Base-by-base conservation (phyloP, 352 stramenopile genomes). In the Pythium pyrilobum region DNA sequence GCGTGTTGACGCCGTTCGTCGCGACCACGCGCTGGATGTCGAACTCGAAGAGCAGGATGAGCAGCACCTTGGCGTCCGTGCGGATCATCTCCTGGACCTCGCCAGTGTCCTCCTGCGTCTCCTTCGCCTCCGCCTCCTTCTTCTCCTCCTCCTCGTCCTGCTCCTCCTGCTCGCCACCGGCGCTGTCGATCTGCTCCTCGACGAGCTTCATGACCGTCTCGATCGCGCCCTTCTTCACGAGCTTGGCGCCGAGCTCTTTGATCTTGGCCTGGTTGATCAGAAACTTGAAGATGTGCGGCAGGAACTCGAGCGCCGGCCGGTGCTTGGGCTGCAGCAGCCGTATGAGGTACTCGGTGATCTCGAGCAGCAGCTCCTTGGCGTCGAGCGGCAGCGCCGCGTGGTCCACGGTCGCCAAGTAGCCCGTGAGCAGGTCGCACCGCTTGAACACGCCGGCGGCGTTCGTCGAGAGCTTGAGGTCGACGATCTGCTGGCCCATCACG, bases 391-490 rank as follows among this genome's bases (percentile, higher is more conserved):
- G 56, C 8, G 58, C 40, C 12, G 62, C 58, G 5, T 72, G 20
- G n/a, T 87, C 67, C 3, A 65, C 72, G 21, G 73, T 68, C 37
- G 70, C 52, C 13, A 92, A 64, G 28, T 89, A 75, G 9, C 67
- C 71, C 20, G 68, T 68, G 20, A 92, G 36, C 24, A 92, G 55
- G 11, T 69, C 67, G 27, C 71, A 87, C 5, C 81, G 76, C 59
- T 89, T 89, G n/a, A 86, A 77, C 20, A 89, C 59, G 3, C 76
- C 72, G 9, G 69, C 59, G 7, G 69, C 52, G 41, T 92, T 88
- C 13, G 60, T 53, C 5, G 56, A 61, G 5, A 81, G 66, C 28
- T 89, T 79, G 8, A 81, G 78, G 42, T 92, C 81, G 5, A 88
- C 62, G 24, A 92, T 59, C 29, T 92, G 78, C 20, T 87, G 74